A percentile compares a stretch with the other conserved stretches of the same genome.
phyloP scores from a whole-genome alignment of 495 filamentous ascomycete genomes.

The Talaromyces ruber region DNA sequence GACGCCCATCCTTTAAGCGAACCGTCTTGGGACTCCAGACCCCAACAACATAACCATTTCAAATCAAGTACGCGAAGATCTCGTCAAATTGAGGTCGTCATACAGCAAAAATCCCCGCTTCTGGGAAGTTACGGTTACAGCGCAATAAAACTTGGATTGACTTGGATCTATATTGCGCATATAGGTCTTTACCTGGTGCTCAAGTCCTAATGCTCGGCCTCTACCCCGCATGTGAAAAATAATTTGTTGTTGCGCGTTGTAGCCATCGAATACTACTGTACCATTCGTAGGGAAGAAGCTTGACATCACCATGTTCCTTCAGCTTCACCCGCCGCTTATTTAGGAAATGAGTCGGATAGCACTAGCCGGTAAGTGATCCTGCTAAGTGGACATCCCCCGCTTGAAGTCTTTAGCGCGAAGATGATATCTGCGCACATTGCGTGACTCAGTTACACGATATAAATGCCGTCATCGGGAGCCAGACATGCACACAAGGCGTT shows the following conservation, averaged over 20 bases:
- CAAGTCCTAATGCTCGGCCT: background rate
- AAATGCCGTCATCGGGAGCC: background rate
- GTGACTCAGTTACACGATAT: background rate
- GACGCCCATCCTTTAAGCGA: background rate
- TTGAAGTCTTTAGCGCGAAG: background rate
- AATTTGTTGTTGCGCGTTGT: background rate
- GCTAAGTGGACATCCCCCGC: background rate
- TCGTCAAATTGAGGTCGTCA: background rate
- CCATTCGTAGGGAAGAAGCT: background rate
- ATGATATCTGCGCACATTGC: background rate
- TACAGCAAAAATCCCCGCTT: background rate
- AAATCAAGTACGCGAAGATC: background rate
- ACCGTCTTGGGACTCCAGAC: background rate
- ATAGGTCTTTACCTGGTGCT: background rate
- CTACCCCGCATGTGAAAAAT: background rate
- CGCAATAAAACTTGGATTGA: background rate
- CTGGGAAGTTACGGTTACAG: background rate
- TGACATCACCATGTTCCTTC: background rate
- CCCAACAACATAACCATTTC: background rate
- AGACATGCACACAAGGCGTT: background rate
- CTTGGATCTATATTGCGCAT: background rate
- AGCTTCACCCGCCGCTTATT: background rate
- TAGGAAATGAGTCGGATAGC: background rate
- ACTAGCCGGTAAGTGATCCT: background rate
- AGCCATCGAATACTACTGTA: background rate